Evolutionary conservation across 2,329 filamentous ascomycete species (phyloP).

Genomic region (Colletotrichum horii): DNA sequence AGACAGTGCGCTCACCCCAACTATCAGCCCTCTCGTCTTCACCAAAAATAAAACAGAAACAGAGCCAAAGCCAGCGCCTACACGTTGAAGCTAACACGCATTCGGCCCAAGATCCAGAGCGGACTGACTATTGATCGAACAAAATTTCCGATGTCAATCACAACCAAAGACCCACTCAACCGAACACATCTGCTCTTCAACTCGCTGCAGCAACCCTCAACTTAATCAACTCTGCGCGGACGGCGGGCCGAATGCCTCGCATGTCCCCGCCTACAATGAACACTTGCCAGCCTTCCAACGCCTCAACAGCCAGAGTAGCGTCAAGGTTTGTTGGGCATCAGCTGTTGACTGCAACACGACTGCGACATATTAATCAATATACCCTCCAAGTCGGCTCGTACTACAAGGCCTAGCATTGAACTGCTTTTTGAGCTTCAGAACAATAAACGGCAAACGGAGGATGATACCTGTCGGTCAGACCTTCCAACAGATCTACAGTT

Average conservation of each 20-base stretch:
- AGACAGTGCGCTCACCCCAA: not conserved
- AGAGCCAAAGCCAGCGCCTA: not conserved
- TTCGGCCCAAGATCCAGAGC: not conserved
- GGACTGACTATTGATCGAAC: slow-evolving; percentile 1
- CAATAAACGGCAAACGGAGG: not conserved
- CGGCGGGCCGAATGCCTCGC: not conserved
- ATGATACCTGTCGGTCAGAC: not conserved
- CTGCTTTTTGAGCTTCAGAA: not conserved
- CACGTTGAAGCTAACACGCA: not conserved
- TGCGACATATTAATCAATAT: not conserved
- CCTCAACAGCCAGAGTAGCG: not conserved
- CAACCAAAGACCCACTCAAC: not conserved
- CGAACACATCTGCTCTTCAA: not conserved
- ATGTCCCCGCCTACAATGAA: not conserved
- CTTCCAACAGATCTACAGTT: not conserved
- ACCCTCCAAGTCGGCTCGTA: not conserved
- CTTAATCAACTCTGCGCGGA: not conserved
- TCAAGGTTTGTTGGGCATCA: not conserved
- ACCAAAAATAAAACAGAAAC: not conserved
- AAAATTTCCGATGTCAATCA: not conserved
- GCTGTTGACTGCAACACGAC: not conserved
- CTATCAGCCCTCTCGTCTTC: not conserved
- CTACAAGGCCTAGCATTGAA: not conserved
- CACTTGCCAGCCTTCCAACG: not conserved
- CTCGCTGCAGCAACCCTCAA: not conserved